These are phyloP conservation scores for Pseudevernia furfuracea DNA, from an alignment of 495 filamentous ascomycete species.

Conservation along the genomic window DNA sequence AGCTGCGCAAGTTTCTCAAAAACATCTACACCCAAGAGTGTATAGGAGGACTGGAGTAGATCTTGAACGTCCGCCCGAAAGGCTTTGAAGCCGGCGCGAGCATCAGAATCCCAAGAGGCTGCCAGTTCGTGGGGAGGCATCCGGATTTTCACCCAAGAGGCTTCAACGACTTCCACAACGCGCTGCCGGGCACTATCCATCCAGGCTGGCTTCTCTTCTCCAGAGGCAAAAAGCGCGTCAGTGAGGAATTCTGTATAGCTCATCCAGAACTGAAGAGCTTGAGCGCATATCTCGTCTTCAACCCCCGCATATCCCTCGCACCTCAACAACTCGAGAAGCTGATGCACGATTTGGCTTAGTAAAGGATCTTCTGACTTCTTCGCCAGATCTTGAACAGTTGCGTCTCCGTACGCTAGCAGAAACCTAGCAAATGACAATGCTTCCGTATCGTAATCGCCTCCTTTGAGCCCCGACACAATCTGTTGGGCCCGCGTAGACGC, in stretches of 20 bases:
- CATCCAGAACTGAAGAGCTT: slow-evolving; percentile 80
- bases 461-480: slow-evolving; percentile 40
- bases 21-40: slow-evolving; percentile 58
- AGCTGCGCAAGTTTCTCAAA: slow-evolving; percentile 62
- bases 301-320: slow-evolving; percentile 65
- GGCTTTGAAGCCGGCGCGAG: slow-evolving; percentile 62
- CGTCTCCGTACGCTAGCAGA: slow-evolving; percentile 61
- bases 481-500: slow-evolving; percentile 47
- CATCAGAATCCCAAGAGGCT: slow-evolving; percentile 59
- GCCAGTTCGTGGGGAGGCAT: slow-evolving; percentile 44
- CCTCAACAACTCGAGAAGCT: slow-evolving; percentile 56
- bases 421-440: slow-evolving; percentile 61
- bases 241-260: slow-evolving; percentile 54
- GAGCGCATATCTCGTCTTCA: slow-evolving; percentile 69
- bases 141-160: slow-evolving; percentile 56
- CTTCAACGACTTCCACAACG: slow-evolving; percentile 50
- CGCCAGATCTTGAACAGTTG: slow-evolving; percentile 44
- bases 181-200: slow-evolving; percentile 29
- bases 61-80: slow-evolving; percentile 78
- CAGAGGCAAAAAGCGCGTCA: slow-evolving; percentile 28
- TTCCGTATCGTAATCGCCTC: slow-evolving; percentile 57
- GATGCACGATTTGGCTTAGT: slow-evolving; percentile 17
- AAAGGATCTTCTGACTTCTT: slow-evolving; percentile 26
- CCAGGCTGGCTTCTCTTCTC: slow-evolving; percentile 36
- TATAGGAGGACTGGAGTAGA: slow-evolving; percentile 68